phyloP scores from a whole-genome alignment of 306 rosid genomes.

The Gynostemma pentaphyllum region DNA sequence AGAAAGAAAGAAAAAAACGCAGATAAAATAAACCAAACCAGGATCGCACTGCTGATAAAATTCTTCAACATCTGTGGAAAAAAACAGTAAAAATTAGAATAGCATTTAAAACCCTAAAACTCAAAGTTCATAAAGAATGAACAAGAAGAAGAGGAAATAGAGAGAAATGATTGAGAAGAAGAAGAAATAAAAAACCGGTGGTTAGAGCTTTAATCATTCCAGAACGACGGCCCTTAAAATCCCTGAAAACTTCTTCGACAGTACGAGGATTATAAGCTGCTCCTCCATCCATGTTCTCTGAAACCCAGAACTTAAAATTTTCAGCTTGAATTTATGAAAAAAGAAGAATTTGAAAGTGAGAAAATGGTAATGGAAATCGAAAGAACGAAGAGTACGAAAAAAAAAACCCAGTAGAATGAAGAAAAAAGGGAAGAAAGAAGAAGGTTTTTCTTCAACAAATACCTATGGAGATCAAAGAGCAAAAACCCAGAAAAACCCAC shows the following conservation, averaged over 20 bases:
- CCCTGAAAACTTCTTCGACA: slow-evolving; percentile 51
- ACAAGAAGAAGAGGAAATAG: not conserved
- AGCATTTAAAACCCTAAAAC: slow-evolving; percentile 9
- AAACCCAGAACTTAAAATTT: slow-evolving; percentile 4
- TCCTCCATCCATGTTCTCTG: slow-evolving; percentile 34
- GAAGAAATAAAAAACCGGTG: slow-evolving; percentile 42
- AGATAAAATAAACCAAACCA: slow-evolving; percentile 32
- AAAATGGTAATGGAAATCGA: not conserved
- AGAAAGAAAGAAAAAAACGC: not conserved
- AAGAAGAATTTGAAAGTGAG: not conserved
- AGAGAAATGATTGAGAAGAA: not conserved
- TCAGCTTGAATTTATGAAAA: not conserved
- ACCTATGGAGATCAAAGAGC: not conserved
- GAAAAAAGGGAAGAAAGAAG: not conserved
- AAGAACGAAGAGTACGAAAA: not conserved
- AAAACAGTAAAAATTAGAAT: not conserved
- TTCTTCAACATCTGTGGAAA: slow-evolving; percentile 41
- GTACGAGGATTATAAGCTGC: slow-evolving; percentile 37
- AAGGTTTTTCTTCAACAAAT: not conserved
- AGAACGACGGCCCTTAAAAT: slow-evolving; percentile 51
- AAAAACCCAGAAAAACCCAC: not conserved
- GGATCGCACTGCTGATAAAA: slow-evolving; percentile 63
- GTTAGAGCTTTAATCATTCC: slow-evolving; percentile 60
- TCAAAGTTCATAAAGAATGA: not conserved
- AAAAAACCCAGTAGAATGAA: not conserved